Evolutionary conservation across 1,284 basidiomycete genomes (phyloP), one percentile per base, ranked within the genome.

Genomic region (Anthracocystis panici-leucophaei): DNA sequence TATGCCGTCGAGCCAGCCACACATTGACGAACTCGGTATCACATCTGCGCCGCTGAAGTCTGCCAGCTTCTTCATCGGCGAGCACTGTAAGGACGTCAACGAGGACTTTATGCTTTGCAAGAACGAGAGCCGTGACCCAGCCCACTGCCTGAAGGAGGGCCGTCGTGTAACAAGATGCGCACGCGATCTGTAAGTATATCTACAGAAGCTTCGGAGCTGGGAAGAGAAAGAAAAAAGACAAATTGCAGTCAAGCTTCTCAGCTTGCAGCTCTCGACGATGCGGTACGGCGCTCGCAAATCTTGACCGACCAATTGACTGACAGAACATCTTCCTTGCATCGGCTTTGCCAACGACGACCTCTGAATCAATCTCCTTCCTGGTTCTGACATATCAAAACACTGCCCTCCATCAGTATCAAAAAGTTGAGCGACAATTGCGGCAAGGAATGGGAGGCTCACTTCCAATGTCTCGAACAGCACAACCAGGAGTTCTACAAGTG

Each of bases 51-150:
- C 97, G 5, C 88, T 99, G 81, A 98, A 99, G 89, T 93, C 92
- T 78, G 95, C 96, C 5, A 92, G 93, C 14, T 99, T 98, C 90
- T 98, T 98, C 88, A 92, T 99, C 85, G 97, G 95, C 40, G 91
- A 93, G 56, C 90, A 93, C 86, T 99, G 96, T 90, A 93, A 94
- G 87, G 93, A 94, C 68, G 96, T 92, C 88, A 98, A 97, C 87
- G 97, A 95, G 95, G 96, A 99, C 88, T 99, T 98, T 84, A 97
- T 99, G 94, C 92, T 98, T 63, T 99, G 97, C 90, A 99, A 99
- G 88, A 88, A 90, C 52, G 95, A 98, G 88, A 92, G 90, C 85
- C 89, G 90, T 61, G 91, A 97, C 85, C 94, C 97, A 14, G 94
- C 87, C 38, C 94, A 97, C 86, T 99, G 97, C 87, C 86, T 99